Percentiles rank a stretch among this genome's conserved stretches.
These are phyloP conservation scores for Fagopyrum homotropicum DNA, from an alignment of 148 eudicot species.

Conservation along the genomic window DNA sequence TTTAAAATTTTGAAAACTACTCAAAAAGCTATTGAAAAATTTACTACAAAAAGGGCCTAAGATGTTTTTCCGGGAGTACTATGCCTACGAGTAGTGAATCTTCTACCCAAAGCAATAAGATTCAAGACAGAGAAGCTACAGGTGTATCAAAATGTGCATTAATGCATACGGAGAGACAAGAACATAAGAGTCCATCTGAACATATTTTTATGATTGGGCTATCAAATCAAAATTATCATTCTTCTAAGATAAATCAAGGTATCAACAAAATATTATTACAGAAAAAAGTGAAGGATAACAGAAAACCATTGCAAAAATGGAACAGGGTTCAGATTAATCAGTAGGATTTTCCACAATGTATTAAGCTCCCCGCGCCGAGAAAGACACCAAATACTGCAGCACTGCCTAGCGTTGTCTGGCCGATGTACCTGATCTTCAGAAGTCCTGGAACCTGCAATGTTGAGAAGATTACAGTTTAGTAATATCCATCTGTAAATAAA, in stretches of 20 bases:
- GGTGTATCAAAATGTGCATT: neutral
- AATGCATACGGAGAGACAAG: neutral
- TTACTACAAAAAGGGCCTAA: too few species aligned
- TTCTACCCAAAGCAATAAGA: too few species aligned
- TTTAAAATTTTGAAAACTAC: too few species aligned
- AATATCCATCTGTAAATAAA: neutral
- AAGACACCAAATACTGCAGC: slow-evolving; percentile 91
- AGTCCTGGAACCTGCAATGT: slow-evolving; percentile 74
- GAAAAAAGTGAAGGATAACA: neutral
- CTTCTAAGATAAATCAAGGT: neutral
- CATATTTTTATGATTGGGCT: neutral
- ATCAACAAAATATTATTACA: neutral
- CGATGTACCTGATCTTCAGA: slow-evolving; percentile 71
- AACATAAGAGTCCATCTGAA: neutral
- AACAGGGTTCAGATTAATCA: slow-evolving; percentile 15
- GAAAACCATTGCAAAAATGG: neutral
- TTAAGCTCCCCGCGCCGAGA: slow-evolving; percentile 92
- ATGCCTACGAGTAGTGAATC: too few species aligned
- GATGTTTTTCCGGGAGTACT: too few species aligned
- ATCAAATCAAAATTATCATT: neutral
- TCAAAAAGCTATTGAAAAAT: too few species aligned
- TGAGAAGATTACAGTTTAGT: neutral
- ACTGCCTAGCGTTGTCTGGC: slow-evolving; percentile 88
- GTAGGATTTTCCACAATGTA: slow-evolving; percentile 87
- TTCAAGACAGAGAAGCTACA: too few species aligned